These are phyloP conservation scores for Trypanosoma melophagium DNA, from an alignment of 208 protist genomes.

Conservation along the genomic window DNA sequence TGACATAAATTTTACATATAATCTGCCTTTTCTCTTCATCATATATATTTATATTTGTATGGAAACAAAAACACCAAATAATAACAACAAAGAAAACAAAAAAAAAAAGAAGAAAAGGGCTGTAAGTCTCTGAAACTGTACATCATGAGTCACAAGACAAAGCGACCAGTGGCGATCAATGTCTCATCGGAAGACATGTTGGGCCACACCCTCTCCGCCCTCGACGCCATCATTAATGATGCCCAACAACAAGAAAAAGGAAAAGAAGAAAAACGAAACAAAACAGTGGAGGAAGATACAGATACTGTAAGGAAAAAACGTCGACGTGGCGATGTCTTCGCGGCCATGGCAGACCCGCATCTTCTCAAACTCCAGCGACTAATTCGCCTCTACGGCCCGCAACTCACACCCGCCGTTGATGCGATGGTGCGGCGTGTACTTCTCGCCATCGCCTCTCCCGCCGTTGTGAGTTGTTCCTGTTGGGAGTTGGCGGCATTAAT, in stretches of 20 bases:
- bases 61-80: neutral
- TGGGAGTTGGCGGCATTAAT: constrained; percentile 64
- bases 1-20: neutral
- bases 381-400: constrained; percentile 40
- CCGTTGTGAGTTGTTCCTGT: constrained; percentile 30
- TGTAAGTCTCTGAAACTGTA: neutral
- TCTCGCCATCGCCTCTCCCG: constrained; percentile 46
- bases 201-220: constrained; percentile 28
- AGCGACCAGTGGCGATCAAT: neutral
- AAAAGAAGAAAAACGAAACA: constrained; percentile 6
- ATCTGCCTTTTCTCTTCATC: neutral
- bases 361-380: constrained; percentile 34
- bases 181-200: constrained; percentile 26
- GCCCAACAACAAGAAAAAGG: constrained; percentile 39
- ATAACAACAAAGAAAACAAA: neutral
- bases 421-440: constrained; percentile 47
- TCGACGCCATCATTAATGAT: constrained; percentile 56
- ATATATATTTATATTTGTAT: neutral
- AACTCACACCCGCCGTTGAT: constrained; percentile 57
- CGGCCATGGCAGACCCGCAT: constrained; percentile 51
- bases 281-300: neutral
- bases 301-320: neutral
- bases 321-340: constrained; percentile 31
- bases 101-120: neutral
- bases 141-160: constrained; percentile 14